Base-by-base conservation (phyloP, 306 rosid species). In the Gastrolobium villosum region DNA sequence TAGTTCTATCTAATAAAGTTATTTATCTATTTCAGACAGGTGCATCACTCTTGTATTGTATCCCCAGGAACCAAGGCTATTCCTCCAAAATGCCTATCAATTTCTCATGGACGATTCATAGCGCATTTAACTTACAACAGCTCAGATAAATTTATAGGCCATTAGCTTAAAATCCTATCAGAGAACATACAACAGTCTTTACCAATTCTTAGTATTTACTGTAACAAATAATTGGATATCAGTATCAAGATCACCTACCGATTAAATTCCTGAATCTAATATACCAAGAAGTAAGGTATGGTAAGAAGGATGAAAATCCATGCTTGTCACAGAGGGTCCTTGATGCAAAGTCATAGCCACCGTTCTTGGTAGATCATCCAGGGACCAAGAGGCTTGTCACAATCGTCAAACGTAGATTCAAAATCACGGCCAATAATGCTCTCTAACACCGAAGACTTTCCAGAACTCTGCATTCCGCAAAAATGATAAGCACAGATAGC, bases 281-380 rank as follows among this genome's bases (percentile, higher is more conserved):
- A 65, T 83, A 91, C 98, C 98, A 80, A 93, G 90, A 78, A 93
- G 92, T 83, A 93, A 83, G 43, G 89, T 81, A n/a, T 83, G 90
- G 65, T 81, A 91, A 46, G 87, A 79, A 78, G 95, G 98, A 82
- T 91, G 97, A 85, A 93, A 93, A 75, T 93, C 98, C 97, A 91
- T 86, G 97, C 98, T 93, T 70, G 88, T 87, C 45, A 91, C 89
- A 26, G 84, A 52, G 32, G 97, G 86, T 39, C 98, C 98, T 88
- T 91, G 98, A 83, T 84, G 93, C 89, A 88, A 57, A 40, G 90
- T 83, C 84, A 84, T 76, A 48, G 91, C 93, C 72, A 93, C 93
- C 20, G 83, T 83, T 90, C 89, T 89, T 6, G 98, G 98, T n/a
- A 93, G 86, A 78, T 91, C 96, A 74, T 91, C 93, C 14, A 34